A percentile compares a stretch with the other conserved stretches of the same genome.
phyloP scores from a whole-genome alignment of 768 basidiomycete genomes.

The Boletellus ananas region DNA sequence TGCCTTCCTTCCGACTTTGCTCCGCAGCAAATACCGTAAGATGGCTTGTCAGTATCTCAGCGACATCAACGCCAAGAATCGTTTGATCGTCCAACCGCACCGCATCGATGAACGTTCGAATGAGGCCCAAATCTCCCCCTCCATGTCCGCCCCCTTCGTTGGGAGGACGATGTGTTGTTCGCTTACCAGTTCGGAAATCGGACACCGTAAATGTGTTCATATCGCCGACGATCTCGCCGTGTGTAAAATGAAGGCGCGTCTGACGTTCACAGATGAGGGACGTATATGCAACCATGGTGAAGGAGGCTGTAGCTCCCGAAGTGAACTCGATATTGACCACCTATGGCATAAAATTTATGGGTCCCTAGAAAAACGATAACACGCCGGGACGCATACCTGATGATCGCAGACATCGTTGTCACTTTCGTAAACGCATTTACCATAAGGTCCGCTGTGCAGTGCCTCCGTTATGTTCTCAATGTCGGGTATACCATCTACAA shows the following conservation, averaged over 20 bases:
- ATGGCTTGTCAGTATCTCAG: slow-evolving; percentile 73
- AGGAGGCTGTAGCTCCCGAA: slow-evolving; percentile 74
- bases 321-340: slow-evolving; percentile 88
- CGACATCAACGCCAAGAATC: slow-evolving; percentile 59
- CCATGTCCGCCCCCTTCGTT: slow-evolving; percentile 73
- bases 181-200: slow-evolving; percentile 60
- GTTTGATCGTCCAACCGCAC: slow-evolving; percentile 63
- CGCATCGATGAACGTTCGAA: slow-evolving; percentile 72
- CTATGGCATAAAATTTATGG: slow-evolving; percentile 24
- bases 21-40: slow-evolving; percentile 88
- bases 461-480: slow-evolving; percentile 81
- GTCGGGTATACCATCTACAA: slow-evolving; percentile 81
- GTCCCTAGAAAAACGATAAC: neutral
- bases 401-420: slow-evolving; percentile 88
- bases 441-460: slow-evolving; percentile 68
- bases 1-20: slow-evolving; percentile 64
- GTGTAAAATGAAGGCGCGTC: slow-evolving; percentile 78
- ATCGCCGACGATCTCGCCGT: slow-evolving; percentile 88
- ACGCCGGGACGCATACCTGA: slow-evolving; percentile 41
- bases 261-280: slow-evolving; percentile 79
- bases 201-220: slow-evolving; percentile 73
- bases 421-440: slow-evolving; percentile 80
- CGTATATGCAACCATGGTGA: slow-evolving; percentile 88
- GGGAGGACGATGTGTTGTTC: slow-evolving; percentile 44
- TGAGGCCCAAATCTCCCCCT: slow-evolving; percentile 77